Base-by-base conservation (phyloP, 192 early-diverging fungal species). In the Coemansia sp. region DNA sequence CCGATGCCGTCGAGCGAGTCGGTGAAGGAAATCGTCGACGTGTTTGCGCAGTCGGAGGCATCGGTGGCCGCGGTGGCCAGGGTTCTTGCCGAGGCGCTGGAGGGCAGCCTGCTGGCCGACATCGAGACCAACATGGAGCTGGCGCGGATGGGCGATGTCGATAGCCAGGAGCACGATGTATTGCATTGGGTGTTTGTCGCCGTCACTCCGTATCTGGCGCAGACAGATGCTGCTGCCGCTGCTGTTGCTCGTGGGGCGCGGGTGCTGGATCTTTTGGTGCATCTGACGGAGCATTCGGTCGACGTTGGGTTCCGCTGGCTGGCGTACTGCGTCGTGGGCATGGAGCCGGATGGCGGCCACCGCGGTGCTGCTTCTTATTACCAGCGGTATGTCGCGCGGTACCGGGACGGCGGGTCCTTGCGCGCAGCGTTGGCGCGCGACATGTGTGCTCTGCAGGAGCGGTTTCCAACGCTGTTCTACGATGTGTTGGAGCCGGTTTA, bases 21-120 rank as follows among this genome's bases (percentile, higher is more conserved):
- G 0, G 30, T 69, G 22, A 25, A 54, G 3, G 81, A 82, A 24
- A 82, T 83, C 34, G 24, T 77, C 19, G 34, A 62, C 13, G 72
- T 82, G 51, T 85, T 82, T 58, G 65, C 64, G 11, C 72, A 83
- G 20, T 82, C 83, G 28, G 79, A 79, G 30, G 81, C 81, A 3
- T 62, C 83, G 1, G 60, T 69, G 2, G 56, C 60, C 19, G 59
- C 80, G 2, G 78, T 83, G 1, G 83, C 75, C n/a, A 69, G 72
- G 0, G 68, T 79, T 1, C 50, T 83, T 10, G 61, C 76, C 13
- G 58, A 60, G 3, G 75, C 64, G 23, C 68, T 82, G 7, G 36
- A 32, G 0, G 61, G 75, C 4, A 55, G 65, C 23, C 60, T 74
- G 36, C 51, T 76, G 10, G 83, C 81, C 55, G 78, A 83, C 52